Conservation (phyloP, 2,329 filamentous ascomycete genomes). For the Clonostachys rhizophaga region DNA sequence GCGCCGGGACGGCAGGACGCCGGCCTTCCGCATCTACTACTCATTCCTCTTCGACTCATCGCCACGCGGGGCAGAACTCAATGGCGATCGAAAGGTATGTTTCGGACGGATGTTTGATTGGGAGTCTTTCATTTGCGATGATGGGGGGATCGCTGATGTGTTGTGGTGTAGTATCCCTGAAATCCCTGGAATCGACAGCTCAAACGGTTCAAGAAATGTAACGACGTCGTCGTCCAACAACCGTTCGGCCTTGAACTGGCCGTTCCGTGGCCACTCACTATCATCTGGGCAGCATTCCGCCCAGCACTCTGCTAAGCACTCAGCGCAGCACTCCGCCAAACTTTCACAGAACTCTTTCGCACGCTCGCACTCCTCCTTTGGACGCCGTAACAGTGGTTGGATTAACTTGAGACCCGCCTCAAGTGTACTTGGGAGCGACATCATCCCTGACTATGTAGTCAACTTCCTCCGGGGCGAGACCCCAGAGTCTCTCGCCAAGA, state of each 20-base stretch:
- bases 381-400: conserved; percentile 6
- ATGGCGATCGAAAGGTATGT: conserved; percentile 3
- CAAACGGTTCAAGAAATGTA: neutral
- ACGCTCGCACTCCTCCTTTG: neutral
- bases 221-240: conserved; percentile 3
- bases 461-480: conserved; percentile 52
- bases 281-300: neutral
- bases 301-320: conserved; percentile 1
- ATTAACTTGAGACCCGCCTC: conserved; percentile 19
- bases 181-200: conserved; percentile 1
- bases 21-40: neutral
- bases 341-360: conserved; percentile 1
- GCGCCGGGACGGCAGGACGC: neutral
- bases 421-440: conserved; percentile 29
- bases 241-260: conserved; percentile 1
- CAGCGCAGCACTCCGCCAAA: neutral
- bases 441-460: conserved; percentile 51
- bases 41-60: neutral
- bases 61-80: conserved; percentile 1
- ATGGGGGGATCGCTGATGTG: too few species aligned
- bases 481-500: conserved; percentile 43
- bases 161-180: conserved; percentile 3
- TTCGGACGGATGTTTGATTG: neutral
- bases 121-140: too few species aligned
- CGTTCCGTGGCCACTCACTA: conserved; percentile 1